phyloP scores from a whole-genome alignment of 2,329 filamentous ascomycete species.

The Chaetothyriales sp. region DNA sequence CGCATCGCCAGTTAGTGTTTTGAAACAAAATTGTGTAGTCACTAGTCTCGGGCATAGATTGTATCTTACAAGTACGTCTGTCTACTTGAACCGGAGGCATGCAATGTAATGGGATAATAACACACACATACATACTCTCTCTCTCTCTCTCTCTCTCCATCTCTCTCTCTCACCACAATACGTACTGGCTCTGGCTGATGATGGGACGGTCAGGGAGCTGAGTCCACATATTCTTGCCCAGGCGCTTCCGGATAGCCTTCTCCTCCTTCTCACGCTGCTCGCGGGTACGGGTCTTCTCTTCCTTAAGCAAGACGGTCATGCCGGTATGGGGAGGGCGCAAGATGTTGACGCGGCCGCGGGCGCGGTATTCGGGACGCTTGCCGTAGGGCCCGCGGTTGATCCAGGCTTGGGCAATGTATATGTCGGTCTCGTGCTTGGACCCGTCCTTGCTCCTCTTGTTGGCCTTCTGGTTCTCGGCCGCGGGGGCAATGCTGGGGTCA shows the following conservation, averaged over 20 bases:
- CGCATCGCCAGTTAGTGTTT: no score
- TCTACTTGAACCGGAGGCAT: no score
- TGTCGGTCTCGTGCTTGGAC: constrained; percentile 56
- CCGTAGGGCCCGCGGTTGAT: constrained; percentile 60
- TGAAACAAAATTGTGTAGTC: no score
- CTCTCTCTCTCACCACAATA: constrained; percentile 75
- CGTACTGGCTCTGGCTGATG: constrained; percentile 72
- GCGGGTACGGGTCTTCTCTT: constrained; percentile 77
- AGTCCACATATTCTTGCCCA: constrained; percentile 61
- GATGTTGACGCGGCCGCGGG: constrained; percentile 54
- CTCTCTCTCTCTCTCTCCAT: no score
- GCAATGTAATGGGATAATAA: no score
- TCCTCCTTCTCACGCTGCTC: constrained; percentile 62
- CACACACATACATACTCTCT: no score
- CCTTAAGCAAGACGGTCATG: constrained; percentile 71
- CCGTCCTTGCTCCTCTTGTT: constrained; percentile 58
- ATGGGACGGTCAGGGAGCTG: constrained; percentile 77
- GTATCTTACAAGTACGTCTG: no score
- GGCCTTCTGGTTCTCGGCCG: constrained; percentile 14
- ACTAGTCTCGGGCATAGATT: no score
- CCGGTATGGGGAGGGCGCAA: constrained; percentile 59
- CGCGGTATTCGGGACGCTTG: constrained; percentile 52
- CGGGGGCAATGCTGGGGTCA: constrained; percentile 10
- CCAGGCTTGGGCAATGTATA: constrained; percentile 91
- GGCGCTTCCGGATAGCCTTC: constrained; percentile 59